phyloP scores from a whole-genome alignment of 2,329 filamentous ascomycete species.

The Pyrenophora seminiperda region DNA sequence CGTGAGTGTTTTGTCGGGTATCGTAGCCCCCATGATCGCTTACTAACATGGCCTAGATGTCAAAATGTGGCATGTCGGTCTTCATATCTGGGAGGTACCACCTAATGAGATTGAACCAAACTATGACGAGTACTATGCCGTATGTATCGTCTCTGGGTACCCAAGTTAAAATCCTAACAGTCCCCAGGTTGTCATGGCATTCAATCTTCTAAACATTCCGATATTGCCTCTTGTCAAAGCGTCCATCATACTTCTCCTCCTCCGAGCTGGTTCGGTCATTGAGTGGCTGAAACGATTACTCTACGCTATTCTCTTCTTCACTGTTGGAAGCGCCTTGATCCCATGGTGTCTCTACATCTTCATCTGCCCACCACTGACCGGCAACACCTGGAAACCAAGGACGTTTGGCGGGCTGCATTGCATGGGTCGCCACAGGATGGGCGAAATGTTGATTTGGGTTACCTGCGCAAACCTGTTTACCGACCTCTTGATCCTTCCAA shows the following conservation, averaged over 20 bases:
- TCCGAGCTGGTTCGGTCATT: slow-evolving; percentile 48
- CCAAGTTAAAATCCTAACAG: neutral
- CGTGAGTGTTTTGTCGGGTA: slow-evolving; percentile 28
- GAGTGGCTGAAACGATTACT: slow-evolving; percentile 46
- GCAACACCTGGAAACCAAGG: slow-evolving; percentile 47
- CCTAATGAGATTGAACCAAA: slow-evolving; percentile 44
- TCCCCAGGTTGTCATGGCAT: slow-evolving; percentile 41
- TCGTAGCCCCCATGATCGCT: neutral
- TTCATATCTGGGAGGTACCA: slow-evolving; percentile 46
- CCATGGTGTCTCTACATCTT: slow-evolving; percentile 49
- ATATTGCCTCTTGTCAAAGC: slow-evolving; percentile 51
- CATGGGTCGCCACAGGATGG: slow-evolving; percentile 45
- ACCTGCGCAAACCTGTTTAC: slow-evolving; percentile 51
- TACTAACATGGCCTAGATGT: slow-evolving; percentile 33
- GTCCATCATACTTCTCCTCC: slow-evolving; percentile 48
- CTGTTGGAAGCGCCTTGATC: slow-evolving; percentile 42
- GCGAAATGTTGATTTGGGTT: slow-evolving; percentile 48
- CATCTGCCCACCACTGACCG: slow-evolving; percentile 47
- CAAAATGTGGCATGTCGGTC: slow-evolving; percentile 47
- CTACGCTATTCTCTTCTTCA: slow-evolving; percentile 47
- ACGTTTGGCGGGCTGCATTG: slow-evolving; percentile 49
- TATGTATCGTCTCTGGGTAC: slow-evolving; percentile 17
- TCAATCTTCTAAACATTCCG: slow-evolving; percentile 49
- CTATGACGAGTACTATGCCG: slow-evolving; percentile 45
- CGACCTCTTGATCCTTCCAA: slow-evolving; percentile 49